Base-by-base conservation (phyloP, 192 early-diverging fungal species). In the Coemansia sp. region DNA sequence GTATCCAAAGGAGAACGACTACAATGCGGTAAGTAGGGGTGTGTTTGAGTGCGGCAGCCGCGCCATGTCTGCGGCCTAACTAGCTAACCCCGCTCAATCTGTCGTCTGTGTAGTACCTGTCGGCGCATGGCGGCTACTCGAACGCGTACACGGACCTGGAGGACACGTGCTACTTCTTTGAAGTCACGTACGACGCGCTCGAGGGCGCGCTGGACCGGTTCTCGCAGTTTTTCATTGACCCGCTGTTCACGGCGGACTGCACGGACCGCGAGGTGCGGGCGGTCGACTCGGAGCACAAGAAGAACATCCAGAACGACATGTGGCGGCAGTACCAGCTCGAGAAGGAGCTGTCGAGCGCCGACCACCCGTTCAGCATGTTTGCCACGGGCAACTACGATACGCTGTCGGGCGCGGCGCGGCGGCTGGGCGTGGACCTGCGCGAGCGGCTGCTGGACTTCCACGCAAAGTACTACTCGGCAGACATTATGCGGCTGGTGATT, bases 261-360 rank as follows among this genome's bases (percentile, higher is more conserved):
- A 93, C 88, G 10, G 96, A 99, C 36, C 84, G 94, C 42, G 96
- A 99, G 74, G 72, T 97, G 58, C 76, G 82, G 5, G 96, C 96
- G 0, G 93, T 99, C 5, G 93, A 99, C 74, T 96, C 95, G 2
- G 95, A 98, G 61, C 90, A 94, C 79, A 92, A 94, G 56, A 92
- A 92, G 65, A 96, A 97, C 70, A 61, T 91, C n/a, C 93, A 95
- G 66, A 82, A 75, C 32, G 94, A 98, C 61, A 78, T 71, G 55
- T 95, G 94, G 92, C 80, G 92, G 25, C 81, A 90, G 53, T 88
- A 87, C 62, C 94, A 97, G 69, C 64, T 99, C 12, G 82, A 92
- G 46, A 93, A 91, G 61, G 78, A 84, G 30, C 78, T 97, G 26
- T 85, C 80, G 4, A 84, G 82, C 57, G 84, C 83, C 1, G 51